phyloP scores from a whole-genome alignment of 2,329 filamentous ascomycete genomes.

The Furcasterigmium sp. region DNA sequence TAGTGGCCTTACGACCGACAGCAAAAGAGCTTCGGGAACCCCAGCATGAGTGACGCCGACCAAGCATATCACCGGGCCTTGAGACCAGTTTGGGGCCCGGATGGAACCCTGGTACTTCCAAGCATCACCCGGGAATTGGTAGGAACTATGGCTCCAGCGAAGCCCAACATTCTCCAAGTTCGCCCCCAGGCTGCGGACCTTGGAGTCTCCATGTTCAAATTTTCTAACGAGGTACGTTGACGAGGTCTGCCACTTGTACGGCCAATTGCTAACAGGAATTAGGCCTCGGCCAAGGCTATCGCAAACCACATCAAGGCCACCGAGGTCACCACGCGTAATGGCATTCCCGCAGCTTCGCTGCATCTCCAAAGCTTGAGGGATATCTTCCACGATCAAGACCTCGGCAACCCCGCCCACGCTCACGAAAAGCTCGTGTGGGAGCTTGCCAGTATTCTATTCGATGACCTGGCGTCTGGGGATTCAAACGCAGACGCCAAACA shows the following conservation, averaged over 20 bases:
- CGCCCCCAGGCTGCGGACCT: slow-evolving; percentile 51
- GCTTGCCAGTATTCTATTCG: slow-evolving; percentile 81
- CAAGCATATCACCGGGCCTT: slow-evolving; percentile 66
- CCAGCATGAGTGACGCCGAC: slow-evolving; percentile 57
- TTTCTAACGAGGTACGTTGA: slow-evolving; percentile 47
- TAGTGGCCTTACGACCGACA: slow-evolving; percentile 87
- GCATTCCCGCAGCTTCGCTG: slow-evolving; percentile 55
- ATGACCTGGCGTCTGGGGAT: slow-evolving; percentile 46
- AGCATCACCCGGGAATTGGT: slow-evolving; percentile 1
- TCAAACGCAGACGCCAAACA: slow-evolving; percentile 27
- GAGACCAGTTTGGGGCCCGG: slow-evolving; percentile 74
- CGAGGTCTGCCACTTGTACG: slow-evolving; percentile 7
- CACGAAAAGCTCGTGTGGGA: slow-evolving; percentile 80
- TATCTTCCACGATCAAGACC: slow-evolving; percentile 34
- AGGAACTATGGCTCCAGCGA: slow-evolving; percentile 15
- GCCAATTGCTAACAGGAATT: slow-evolving; percentile 13
- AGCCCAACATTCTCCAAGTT: slow-evolving; percentile 46
- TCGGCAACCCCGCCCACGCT: slow-evolving; percentile 36
- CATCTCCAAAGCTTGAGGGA: slow-evolving; percentile 27
- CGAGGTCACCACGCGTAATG: slow-evolving; percentile 46
- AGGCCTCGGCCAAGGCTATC: slow-evolving; percentile 53
- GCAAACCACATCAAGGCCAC: slow-evolving; percentile 50
- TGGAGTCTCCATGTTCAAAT: slow-evolving; percentile 60
- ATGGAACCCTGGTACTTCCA: slow-evolving; percentile 64
- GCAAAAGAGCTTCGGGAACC: slow-evolving; percentile 61